phyloP scores from a whole-genome alignment of 2,329 filamentous ascomycete species.

The Neoscytalidium dimidiatum region DNA sequence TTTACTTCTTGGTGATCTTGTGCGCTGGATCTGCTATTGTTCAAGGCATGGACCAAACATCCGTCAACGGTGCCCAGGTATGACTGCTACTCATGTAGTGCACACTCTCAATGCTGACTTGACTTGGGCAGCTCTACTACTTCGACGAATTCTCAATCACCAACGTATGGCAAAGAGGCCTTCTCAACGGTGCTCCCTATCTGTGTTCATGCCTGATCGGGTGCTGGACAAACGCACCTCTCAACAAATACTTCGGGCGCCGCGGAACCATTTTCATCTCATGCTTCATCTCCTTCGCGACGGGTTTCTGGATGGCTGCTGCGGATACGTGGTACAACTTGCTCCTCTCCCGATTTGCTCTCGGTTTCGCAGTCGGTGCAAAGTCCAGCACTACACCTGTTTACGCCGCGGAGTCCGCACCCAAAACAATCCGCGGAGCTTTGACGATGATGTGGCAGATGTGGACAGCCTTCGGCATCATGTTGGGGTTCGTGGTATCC shows the following conservation, averaged over 20 bases:
- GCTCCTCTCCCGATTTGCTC: conserved; percentile 28
- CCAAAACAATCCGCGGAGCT: conserved; percentile 42
- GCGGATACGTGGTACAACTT: conserved; percentile 44
- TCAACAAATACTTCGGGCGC: conserved; percentile 31
- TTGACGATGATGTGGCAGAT: conserved; percentile 51
- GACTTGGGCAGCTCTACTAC: neutral
- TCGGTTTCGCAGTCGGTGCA: conserved; percentile 48
- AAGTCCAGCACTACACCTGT: conserved; percentile 49
- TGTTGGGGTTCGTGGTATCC: conserved; percentile 45
- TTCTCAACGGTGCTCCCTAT: conserved; percentile 64
- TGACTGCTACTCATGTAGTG: conserved; percentile 57
- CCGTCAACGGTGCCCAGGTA: conserved; percentile 54
- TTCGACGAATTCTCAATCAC: neutral
- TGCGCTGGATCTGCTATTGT: conserved; percentile 72
- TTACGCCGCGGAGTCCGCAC: conserved; percentile 41
- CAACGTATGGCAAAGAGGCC: conserved; percentile 59
- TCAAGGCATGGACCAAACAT: conserved; percentile 65
- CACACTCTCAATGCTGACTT: conserved; percentile 30
- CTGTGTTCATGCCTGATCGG: conserved; percentile 68
- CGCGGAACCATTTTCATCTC: conserved; percentile 32
- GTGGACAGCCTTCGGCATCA: conserved; percentile 48
- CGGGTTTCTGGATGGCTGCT: conserved; percentile 38
- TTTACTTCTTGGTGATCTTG: conserved; percentile 67
- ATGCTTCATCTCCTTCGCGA: conserved; percentile 31
- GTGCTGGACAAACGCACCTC: conserved; percentile 67